A percentile compares a stretch with the other conserved stretches of the same genome.
These are phyloP conservation scores for Terana coerulea DNA, from an alignment of 768 basidiomycete species.

Conservation along the genomic window DNA sequence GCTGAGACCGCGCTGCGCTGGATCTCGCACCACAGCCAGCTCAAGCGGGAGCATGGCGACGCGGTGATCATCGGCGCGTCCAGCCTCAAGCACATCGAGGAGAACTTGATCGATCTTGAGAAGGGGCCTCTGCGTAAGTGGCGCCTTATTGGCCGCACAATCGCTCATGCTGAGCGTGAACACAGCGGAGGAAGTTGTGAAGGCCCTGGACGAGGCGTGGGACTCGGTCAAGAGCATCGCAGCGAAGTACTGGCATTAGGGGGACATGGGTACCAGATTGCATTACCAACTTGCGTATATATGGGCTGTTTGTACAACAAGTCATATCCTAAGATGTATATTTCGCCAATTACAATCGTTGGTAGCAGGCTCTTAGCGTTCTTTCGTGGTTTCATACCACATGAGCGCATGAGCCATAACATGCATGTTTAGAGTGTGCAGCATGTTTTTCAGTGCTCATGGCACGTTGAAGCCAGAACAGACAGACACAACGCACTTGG, in stretches of 20 bases:
- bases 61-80: conserved; percentile 62
- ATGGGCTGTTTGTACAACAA: too few species aligned
- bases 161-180: neutral
- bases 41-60: conserved; percentile 45
- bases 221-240: conserved; percentile 13
- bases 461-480: too few species aligned
- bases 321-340: too few species aligned
- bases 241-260: conserved; percentile 15
- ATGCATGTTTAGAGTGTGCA: too few species aligned
- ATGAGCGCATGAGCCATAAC: too few species aligned
- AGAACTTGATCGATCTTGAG: conserved; percentile 50
- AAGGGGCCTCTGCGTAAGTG: conserved; percentile 52
- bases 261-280: neutral
- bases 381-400: too few species aligned
- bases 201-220: conserved; percentile 21
- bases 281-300: neutral
- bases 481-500: too few species aligned
- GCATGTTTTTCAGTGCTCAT: too few species aligned
- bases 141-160: too few species aligned
- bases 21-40: conserved; percentile 44
- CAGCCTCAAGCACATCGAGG: conserved; percentile 51
- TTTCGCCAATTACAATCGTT: too few species aligned
- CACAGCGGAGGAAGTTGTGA: conserved; percentile 18
- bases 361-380: too few species aligned
- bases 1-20: conserved; percentile 36